These are phyloP conservation scores for Citrus inodora DNA, from an alignment of 345 rosid species.

Conservation along the genomic window DNA sequence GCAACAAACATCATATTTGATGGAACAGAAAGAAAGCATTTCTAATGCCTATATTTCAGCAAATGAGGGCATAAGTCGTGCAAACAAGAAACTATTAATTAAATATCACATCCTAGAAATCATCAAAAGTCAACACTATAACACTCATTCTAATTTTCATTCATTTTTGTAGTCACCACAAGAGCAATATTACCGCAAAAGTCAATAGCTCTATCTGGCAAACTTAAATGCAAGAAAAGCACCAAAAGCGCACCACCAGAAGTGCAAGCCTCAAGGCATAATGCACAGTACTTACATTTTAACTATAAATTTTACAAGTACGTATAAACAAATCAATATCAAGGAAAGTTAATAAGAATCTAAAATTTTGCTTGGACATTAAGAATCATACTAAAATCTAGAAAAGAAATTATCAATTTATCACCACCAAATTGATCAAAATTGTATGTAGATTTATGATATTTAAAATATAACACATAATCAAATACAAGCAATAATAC, in stretches of 20 bases:
- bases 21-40: not conserved
- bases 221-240: not conserved
- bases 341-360: not conserved
- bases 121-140: not conserved
- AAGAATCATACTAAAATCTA: not conserved
- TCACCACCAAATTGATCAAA: not conserved
- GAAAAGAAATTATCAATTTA: not conserved
- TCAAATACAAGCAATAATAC: not conserved
- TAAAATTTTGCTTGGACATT: not conserved
- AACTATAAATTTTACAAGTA: not conserved
- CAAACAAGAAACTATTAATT: not conserved
- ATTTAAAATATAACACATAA: not conserved
- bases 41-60: not conserved
- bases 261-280: not conserved
- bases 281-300: not conserved
- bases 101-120: not conserved
- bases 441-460: not conserved
- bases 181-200: not conserved
- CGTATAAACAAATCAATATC: not conserved
- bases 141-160: no score
- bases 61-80: not conserved
- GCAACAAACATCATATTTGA: slow-evolving; percentile 2
- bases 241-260: not conserved
- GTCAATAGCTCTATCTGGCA: not conserved
- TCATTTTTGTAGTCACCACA: not conserved